Evolutionary conservation across 371 early-diverging fungal species (phyloP).

Genomic region (Mucor circinelloides): DNA sequence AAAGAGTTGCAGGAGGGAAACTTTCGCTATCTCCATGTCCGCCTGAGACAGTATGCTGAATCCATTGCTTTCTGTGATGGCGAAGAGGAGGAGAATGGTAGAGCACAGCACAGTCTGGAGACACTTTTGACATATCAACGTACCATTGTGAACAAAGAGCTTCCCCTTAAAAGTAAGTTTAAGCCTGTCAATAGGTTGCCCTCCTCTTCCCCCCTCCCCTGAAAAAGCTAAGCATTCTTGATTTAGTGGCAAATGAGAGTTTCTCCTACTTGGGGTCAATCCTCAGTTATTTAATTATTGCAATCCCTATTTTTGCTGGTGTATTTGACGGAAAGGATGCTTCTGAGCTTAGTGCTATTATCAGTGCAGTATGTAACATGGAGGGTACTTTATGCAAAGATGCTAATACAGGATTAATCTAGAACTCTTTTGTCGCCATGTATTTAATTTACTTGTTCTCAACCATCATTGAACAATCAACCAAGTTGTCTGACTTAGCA

Average conservation of each 20-base stretch:
- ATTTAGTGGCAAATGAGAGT: conserved; percentile 60
- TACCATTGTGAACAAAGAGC: conserved; percentile 60
- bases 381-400: not conserved
- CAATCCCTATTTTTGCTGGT: conserved; percentile 83
- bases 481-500: conserved; percentile 72
- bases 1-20: conserved; percentile 85
- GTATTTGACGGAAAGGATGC: conserved; percentile 67
- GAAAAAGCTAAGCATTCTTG: not conserved
- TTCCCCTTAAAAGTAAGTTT: conserved; percentile 65
- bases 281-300: conserved; percentile 82
- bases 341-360: conserved; percentile 71
- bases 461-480: conserved; percentile 71
- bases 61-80: conserved; percentile 81
- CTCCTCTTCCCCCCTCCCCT: too few relatives aligned
- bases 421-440: conserved; percentile 79
- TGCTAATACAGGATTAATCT: not conserved
- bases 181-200: not conserved
- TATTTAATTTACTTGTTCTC: conserved; percentile 77
- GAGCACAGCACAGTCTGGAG: conserved; percentile 58
- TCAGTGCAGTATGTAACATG: conserved; percentile 61
- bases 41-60: conserved; percentile 75
- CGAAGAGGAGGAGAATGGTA: conserved; percentile 61
- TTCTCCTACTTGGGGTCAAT: conserved; percentile 83
- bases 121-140: conserved; percentile 59
- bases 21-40: conserved; percentile 75